Base-by-base conservation (phyloP, 257 asterid genomes). In the Verbascum thapsus region DNA sequence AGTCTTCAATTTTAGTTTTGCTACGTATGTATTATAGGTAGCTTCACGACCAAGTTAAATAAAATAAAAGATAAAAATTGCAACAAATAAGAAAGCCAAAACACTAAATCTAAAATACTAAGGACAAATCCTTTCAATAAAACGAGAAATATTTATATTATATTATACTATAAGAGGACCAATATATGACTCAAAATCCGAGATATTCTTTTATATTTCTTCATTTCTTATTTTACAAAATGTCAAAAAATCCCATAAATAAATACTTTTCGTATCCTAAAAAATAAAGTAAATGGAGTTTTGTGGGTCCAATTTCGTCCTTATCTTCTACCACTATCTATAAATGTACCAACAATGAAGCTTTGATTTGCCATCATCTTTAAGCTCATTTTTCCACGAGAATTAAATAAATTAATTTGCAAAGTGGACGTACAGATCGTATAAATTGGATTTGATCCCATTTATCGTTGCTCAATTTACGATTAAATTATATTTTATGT, bases 301-400 rank as follows among this genome's bases (percentile, higher is more conserved):
- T 10, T 35, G 66, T 70, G 65, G 75, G 48, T 3, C 69, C 75
- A 23, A 45, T 45, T 70, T 70, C 58, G 48, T 62, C 53, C 64
- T 70, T 70, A 70, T 62, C 74, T 30, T 18, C 65, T 61, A 19
- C 17, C 44, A 26, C 13, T 52, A 13, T 8, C 40, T 17, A 38
- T 34, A 43, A 69, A 61, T 58, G 39, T 62, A 3, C 8, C 26
- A n/a, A 38, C 18, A 41, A 22, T 10, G 48, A 58, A 20, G 23
- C 38, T 20, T 26, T 26, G 32, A 26, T 26, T 2, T 26, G 5
- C 32, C 32, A 48, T 13, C 16, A 45, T 44, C 3, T 16, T 47
- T 26, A 45, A 15, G 7, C 22, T 7, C 52, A 45, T n/a, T 13
- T 44, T 44, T 44, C 10, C 0, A 42, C 5, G 48, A 16, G 18